Conservation (phyloP, 352 stramenopile genomes). For the Globisporangium irregulare region DNA sequence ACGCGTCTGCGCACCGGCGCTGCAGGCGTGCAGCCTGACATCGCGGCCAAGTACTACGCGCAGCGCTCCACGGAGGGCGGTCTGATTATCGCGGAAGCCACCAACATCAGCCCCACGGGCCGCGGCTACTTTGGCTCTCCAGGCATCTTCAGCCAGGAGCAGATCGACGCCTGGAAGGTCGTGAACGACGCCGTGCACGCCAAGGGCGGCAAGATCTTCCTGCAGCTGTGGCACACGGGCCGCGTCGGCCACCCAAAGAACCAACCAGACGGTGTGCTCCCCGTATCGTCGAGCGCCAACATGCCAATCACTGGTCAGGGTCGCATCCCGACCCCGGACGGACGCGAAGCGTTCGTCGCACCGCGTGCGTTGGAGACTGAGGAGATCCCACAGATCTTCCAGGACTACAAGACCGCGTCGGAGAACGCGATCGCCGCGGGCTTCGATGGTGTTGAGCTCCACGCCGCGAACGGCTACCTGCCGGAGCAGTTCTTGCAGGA, state of each 20-base stretch:
- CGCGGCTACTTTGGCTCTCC: constrained; percentile 44
- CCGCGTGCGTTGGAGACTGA: constrained; percentile 61
- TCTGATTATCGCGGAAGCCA: constrained; percentile 63
- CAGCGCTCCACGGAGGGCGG: constrained; percentile 52
- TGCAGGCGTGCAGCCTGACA: constrained; percentile 30
- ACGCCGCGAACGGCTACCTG: constrained; percentile 86
- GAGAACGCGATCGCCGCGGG: constrained; percentile 51
- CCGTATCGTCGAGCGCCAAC: constrained; percentile 55
- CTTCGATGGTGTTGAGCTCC: constrained; percentile 86
- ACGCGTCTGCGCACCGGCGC: constrained; percentile 42
- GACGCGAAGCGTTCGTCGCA: constrained; percentile 35
- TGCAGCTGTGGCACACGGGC: constrained; percentile 88
- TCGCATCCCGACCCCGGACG: constrained; percentile 38
- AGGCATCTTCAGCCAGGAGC: constrained; percentile 50
- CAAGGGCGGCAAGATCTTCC: constrained; percentile 65
- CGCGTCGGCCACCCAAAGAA: constrained; percentile 65
- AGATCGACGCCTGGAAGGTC: constrained; percentile 46
- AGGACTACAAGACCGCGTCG: constrained; percentile 51
- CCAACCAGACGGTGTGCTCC: constrained; percentile 50
- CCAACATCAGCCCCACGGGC: constrained; percentile 44
- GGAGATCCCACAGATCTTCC: constrained; percentile 67
- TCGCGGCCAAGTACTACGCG: constrained; percentile 57
- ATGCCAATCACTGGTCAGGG: constrained; percentile 31
- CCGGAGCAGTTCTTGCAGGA: constrained; percentile 81
- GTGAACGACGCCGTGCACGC: constrained; percentile 62